Conservation (phyloP, 1,139 yeast species). For the Blastobotrys capitulatus region DNA sequence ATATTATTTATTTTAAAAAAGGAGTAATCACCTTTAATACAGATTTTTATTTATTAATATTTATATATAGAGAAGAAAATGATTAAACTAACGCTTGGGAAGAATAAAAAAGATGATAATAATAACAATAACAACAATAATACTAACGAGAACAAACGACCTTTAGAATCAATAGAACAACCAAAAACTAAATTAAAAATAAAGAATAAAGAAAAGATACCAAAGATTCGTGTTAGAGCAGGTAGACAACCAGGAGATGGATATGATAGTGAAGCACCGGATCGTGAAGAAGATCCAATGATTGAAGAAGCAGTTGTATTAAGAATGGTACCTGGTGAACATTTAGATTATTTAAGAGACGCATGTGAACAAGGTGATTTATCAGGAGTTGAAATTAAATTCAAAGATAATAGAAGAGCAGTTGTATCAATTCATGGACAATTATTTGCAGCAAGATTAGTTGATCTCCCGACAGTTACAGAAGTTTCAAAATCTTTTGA, state of each 20-base stretch:
- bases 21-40: too few relatives aligned
- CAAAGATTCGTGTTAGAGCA: constrained; percentile 73
- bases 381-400: constrained; percentile 64
- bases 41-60: too few relatives aligned
- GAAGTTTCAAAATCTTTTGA: constrained; percentile 90
- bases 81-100: constrained; percentile 30
- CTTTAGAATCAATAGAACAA: background rate
- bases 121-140: constrained; percentile 7
- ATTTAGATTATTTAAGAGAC: constrained; percentile 68
- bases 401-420: constrained; percentile 79
- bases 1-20: too few relatives aligned
- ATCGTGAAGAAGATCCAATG: constrained; percentile 89
- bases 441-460: constrained; percentile 75
- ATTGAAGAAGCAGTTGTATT: constrained; percentile 80
- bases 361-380: constrained; percentile 82
- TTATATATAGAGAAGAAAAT: constrained; percentile 6
- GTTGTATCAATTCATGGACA: constrained; percentile 50
- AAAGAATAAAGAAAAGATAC: constrained; percentile 35
- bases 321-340: constrained; percentile 74
- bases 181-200: constrained; percentile 25
- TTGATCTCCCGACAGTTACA: constrained; percentile 85
- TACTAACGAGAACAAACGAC: too few relatives aligned
- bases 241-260: constrained; percentile 90
- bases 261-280: constrained; percentile 96
- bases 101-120: constrained; percentile 24